A percentile compares a stretch with the other conserved stretches of the same genome.
Conservation (phyloP, 148 eudicot species). For the Nyssa sinensis region DNA sequence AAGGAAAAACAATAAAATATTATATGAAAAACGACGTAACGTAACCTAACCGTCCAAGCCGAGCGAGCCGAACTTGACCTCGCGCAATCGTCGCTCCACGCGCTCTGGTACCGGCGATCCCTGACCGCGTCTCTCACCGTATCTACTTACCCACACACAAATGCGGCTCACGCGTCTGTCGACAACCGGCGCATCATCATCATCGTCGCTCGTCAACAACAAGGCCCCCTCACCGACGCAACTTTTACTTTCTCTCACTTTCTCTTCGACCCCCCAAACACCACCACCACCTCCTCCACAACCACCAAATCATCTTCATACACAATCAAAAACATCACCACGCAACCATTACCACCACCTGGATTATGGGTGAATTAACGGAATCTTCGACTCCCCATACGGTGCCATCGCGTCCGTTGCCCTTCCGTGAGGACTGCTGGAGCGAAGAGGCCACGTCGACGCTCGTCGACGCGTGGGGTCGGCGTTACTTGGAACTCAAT, state of each 20-base stretch:
- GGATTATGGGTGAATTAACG: constrained; percentile 42
- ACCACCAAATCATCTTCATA: no score
- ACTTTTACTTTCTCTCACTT: neutral
- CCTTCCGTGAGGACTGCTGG: constrained; percentile 76
- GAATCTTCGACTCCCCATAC: constrained; percentile 30
- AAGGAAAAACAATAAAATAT: no score
- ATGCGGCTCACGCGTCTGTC: constrained; percentile 24
- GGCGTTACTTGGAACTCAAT: constrained; percentile 61
- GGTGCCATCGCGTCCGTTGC: constrained; percentile 36
- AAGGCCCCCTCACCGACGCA: no score
- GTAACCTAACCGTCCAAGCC: neutral
- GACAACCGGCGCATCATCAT: constrained; percentile 36
- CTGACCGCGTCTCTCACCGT: constrained; percentile 19
- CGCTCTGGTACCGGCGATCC: constrained; percentile 12
- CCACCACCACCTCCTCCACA: neutral
- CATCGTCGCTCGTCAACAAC: constrained; percentile 4
- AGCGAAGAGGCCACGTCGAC: constrained; percentile 74
- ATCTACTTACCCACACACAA: constrained; percentile 10
- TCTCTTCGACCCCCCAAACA: constrained; percentile 4
- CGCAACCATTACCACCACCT: constrained; percentile 19
- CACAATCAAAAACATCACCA: no score
- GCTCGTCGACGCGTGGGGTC: constrained; percentile 73
- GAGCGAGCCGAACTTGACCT: neutral
- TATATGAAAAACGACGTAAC: neutral
- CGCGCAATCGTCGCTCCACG: neutral